These are phyloP conservation scores for Aspergillus flavus DNA, from an alignment of 2,329 filamentous ascomycete species.

Conservation along the genomic window DNA sequence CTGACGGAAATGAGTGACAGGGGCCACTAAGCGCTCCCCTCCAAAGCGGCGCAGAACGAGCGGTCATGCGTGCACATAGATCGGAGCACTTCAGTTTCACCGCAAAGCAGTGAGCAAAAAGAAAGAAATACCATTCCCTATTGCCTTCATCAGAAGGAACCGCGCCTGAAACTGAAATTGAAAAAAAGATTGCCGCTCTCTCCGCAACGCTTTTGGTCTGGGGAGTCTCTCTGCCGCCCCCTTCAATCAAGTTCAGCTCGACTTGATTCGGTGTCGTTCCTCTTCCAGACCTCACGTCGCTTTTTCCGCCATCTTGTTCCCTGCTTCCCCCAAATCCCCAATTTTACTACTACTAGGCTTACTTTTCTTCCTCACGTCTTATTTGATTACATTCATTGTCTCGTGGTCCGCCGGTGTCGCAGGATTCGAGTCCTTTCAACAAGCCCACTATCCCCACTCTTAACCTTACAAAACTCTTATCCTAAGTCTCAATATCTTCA, in stretches of 20 bases:
- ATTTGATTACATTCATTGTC: slow-evolving; percentile 20
- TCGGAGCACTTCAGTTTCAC: slow-evolving; percentile 27
- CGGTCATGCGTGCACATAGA: slow-evolving; percentile 38
- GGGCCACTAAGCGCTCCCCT: slow-evolving; percentile 27
- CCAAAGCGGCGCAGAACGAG: slow-evolving; percentile 25
- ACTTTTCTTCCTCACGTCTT: slow-evolving; percentile 9
- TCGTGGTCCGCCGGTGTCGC: slow-evolving; percentile 14
- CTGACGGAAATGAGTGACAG: slow-evolving; percentile 11
- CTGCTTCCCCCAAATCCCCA: background rate
- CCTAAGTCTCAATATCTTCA: slow-evolving; percentile 21
- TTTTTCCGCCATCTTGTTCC: background rate
- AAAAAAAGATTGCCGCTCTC: background rate
- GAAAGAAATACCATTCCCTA: slow-evolving; percentile 13
- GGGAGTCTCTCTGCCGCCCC: slow-evolving; percentile 10
- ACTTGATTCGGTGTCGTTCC: slow-evolving; percentile 8
- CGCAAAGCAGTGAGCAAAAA: slow-evolving; percentile 19
- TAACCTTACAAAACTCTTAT: slow-evolving; percentile 23
- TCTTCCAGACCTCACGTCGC: slow-evolving; percentile 5
- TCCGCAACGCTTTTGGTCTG: background rate
- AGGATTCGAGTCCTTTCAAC: slow-evolving; percentile 19
- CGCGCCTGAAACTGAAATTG: background rate
- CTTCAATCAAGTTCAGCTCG: slow-evolving; percentile 3
- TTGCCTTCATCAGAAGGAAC: slow-evolving; percentile 6
- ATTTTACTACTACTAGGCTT: background rate
- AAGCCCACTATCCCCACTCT: slow-evolving; percentile 23